Base-by-base conservation (phyloP, 2,329 filamentous ascomycete species). In the Aspergillaceae sp. region DNA sequence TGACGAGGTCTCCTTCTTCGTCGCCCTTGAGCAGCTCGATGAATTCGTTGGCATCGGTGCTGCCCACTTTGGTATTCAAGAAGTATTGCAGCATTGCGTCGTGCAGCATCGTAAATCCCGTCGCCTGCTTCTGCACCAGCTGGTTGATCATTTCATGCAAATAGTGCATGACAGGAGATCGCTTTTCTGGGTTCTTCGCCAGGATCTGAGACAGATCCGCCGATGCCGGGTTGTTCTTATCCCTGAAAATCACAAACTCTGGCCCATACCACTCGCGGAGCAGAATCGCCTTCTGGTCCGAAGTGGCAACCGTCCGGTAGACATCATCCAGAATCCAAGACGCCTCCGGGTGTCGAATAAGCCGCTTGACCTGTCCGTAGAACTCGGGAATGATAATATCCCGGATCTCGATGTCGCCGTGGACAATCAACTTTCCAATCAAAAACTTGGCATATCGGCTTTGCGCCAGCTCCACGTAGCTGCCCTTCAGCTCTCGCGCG, bases 71-170 rank as follows among this genome's bases (percentile, higher is more conserved):
- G 41, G 83, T 81, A 58, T 86, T 91, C 44, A 88, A 72, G 69
- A 91, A 96, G 69, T 96, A 98, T 65, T 98, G 91, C 49, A 96
- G 75, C 90, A 98, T 95, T 42, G 92, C 92, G 60, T 97, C 92
- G 67, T 98, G 94, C 19, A 98, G 79, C 78, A 98, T 94, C 2
- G 91, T 97, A 70, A 98, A 97, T 7, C 88, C 91, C 1, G 88
- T 94, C 71, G 92, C 83, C 71, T 92, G 92, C 79, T 98, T 98
- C 70, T 98, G 90, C 41, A 97, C 79, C 37, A 98, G 78, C 51
- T 85, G 82, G 68, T 96, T 95, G 74, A 94, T 92, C 70, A 95
- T 79, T 55, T 87, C 85, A 53, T 84, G 78, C 45, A 97, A 74
- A 61, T 86, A 86, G 63, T 84, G 84, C 83, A 97, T 86, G 54